These are phyloP conservation scores for Trichosporon asahii DNA, from an alignment of 1,284 basidiomycete genomes.

Conservation along the genomic window DNA sequence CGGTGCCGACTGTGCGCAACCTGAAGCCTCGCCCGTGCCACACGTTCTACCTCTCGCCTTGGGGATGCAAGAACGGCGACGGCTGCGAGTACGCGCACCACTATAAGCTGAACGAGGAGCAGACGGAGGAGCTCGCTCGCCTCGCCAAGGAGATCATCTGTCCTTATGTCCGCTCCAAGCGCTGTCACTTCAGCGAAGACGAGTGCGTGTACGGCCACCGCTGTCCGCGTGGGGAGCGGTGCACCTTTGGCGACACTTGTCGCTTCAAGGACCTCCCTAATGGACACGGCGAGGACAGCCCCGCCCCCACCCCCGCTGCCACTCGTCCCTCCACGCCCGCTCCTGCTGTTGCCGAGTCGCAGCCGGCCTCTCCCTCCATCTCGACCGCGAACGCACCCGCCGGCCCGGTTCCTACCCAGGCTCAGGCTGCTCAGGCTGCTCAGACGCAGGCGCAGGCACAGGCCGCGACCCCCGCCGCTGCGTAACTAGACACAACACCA, in stretches of 20 bases:
- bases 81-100: slow-evolving; percentile 44
- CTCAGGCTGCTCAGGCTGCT: not conserved
- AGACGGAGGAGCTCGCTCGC: slow-evolving; percentile 37
- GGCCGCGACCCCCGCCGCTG: not conserved
- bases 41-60: slow-evolving; percentile 28
- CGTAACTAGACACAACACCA: not conserved
- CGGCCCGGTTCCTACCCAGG: not conserved
- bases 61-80: slow-evolving; percentile 40
- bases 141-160: slow-evolving; percentile 46
- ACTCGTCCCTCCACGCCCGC: not conserved
- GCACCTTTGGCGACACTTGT: slow-evolving; percentile 42
- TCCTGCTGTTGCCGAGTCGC: not conserved
- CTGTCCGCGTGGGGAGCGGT: slow-evolving; percentile 35
- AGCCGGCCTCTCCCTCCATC: not conserved
- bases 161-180: slow-evolving; percentile 35
- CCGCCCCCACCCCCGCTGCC: not conserved
- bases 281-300: slow-evolving; percentile 34
- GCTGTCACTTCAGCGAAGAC: slow-evolving; percentile 40
- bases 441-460: not conserved
- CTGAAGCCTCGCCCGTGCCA: slow-evolving; percentile 28
- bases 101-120: slow-evolving; percentile 38
- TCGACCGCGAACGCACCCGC: not conserved
- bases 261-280: slow-evolving; percentile 38
- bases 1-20: slow-evolving; percentile 24
- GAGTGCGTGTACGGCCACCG: slow-evolving; percentile 45